Base-by-base conservation (phyloP, 225 moss, liverwort and hornwort genomes). In the Straminergon stramineum region DNA sequence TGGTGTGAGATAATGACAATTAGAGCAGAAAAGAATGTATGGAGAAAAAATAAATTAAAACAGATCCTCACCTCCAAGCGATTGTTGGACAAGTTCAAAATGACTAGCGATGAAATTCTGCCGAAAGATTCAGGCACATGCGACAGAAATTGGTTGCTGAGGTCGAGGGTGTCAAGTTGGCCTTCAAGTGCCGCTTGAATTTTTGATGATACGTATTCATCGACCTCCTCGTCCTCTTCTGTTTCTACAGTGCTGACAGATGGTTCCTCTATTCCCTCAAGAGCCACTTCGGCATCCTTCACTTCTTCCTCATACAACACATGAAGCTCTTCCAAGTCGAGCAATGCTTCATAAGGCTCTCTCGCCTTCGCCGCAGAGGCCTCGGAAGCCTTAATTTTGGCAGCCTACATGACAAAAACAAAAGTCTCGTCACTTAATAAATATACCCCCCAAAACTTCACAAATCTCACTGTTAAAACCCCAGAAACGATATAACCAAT, bases 21-120 rank as follows among this genome's bases (percentile, higher is more conserved):
- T 41, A 75, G 76, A 84, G 75, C n/a, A 76, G n/a, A 56, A 53
- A 48, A 69, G 20, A 89, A 76, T 66, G 28, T 35, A 9, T 27
- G 43, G 19, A 73, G 24, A n/a, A 55, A 60, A 48, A 30, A 17
- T 7, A 15, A 22, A 71, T 58, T n/a, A 51, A 78, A 86, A 53
- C 55, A 84, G 48, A 57, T 87, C 43, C 90, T 87, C 87, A 94
- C 94, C 94, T 94, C 94, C 92, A 94, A 91, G 85, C 92, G 91
- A 79, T 94, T 94, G 67, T 94, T 94, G 90, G 93, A 92, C 88
- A 94, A 87, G 88, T 94, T 93, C 75, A 94, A 83, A 67, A 91
- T 84, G 82, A 93, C 62, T 18, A 94, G 41, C 37, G 93, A 90
- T 62, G 91, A 88, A 48, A 93, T 92, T 87, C 91, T 87, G 91